These are phyloP conservation scores for Cyclocybe cylindracea DNA, from an alignment of 768 basidiomycete genomes.

Conservation along the genomic window DNA sequence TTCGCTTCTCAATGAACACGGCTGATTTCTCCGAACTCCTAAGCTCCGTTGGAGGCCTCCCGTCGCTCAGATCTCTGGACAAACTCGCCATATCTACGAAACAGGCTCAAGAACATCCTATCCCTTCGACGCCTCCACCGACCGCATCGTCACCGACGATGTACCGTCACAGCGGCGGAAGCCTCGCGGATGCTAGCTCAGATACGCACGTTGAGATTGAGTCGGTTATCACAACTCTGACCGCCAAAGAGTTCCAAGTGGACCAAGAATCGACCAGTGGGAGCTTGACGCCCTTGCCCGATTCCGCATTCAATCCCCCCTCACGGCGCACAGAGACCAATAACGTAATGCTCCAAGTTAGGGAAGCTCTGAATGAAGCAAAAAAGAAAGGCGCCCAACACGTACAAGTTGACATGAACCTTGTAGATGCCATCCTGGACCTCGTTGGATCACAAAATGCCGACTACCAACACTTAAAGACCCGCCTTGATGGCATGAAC, in stretches of 20 bases:
- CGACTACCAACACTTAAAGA: constrained; percentile 65
- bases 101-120: constrained; percentile 16
- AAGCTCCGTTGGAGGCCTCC: constrained; percentile 53
- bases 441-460: constrained; percentile 66
- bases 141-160: constrained; percentile 25
- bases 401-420: constrained; percentile 69
- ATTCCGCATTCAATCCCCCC: constrained; percentile 23
- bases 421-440: constrained; percentile 69
- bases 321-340: constrained; percentile 41
- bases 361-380: constrained; percentile 63
- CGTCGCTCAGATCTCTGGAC: constrained; percentile 47
- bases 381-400: constrained; percentile 59
- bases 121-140: constrained; percentile 34
- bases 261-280: too few relatives aligned
- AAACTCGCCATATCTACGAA: constrained; percentile 47
- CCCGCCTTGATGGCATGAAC: constrained; percentile 84
- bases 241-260: too few relatives aligned
- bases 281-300: constrained; percentile 21
- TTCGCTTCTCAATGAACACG: constrained; percentile 86
- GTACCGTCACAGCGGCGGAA: not conserved
- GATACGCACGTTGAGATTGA: too few relatives aligned
- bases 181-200: not conserved
- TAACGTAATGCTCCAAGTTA: constrained; percentile 49
- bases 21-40: constrained; percentile 81
- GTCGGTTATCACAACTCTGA: too few relatives aligned